Evolutionary conservation across 1,139 yeast species (phyloP), one percentile per base, ranked within the genome.

Genomic region (Diutina pseudorugosa): DNA sequence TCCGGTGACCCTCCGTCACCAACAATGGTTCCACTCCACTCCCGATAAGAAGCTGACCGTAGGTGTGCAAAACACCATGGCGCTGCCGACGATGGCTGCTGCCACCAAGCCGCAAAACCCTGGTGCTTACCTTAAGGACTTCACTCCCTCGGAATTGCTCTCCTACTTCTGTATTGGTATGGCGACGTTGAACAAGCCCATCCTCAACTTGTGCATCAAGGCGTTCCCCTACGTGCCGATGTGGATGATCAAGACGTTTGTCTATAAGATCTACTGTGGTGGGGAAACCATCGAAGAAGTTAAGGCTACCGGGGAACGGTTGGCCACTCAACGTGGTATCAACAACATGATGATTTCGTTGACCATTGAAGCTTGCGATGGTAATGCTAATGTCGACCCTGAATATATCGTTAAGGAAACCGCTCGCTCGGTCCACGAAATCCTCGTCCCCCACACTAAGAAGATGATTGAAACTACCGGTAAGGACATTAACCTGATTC

Each of bases 341-440:
- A 81, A 87, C 60, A 91, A 91, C 71, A 88, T 90, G 95, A 90
- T 93, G 96, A 75, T 91, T 44, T 84, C 94, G 3, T 81, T 90
- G 67, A 89, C 97, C 19, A 90, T 90, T 53, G 98, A 93, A 69
- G 96, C 94, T 53, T 84, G 96, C 55, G 89, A 88, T 59, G 96
- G 95, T 40, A 76, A 75, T 56, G 73, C 67, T 52, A 76, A 79
- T 57, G 76, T 86, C 55, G 82, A 79, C 64, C 83, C 89, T 50
- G 69, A 79, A 51, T 76, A 73, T 59, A 83, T 85, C 55, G 84
- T 88, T 42, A 69, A 73, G 23, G 83, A 83, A 63, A 84, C 94
- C 27, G 75, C 80, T 55, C 72, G 73, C 51, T 86, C 95, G 11
- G 78, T 91, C 52, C 77, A 76, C 52, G 78, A 82, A 49, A 82